Evolutionary conservation across 2,329 filamentous ascomycete species (phyloP).

Genomic region (Malbranchea cinnamomea): DNA sequence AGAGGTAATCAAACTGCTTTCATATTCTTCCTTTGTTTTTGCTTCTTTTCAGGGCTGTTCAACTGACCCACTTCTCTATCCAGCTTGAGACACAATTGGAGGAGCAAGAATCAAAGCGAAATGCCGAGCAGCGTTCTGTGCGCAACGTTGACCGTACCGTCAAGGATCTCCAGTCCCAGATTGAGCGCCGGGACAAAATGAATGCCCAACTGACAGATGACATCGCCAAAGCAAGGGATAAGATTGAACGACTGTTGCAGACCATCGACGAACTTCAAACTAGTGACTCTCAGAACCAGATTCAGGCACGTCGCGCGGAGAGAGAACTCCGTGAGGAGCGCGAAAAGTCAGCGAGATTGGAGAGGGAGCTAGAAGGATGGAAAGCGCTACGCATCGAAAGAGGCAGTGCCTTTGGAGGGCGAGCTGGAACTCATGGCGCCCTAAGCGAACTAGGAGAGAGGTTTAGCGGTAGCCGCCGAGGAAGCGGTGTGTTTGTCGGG

Average conservation of each 20-base stretch:
- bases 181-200: constrained; percentile 85
- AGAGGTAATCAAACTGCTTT: constrained; percentile 47
- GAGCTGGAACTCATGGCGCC: constrained; percentile 16
- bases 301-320: constrained; percentile 72
- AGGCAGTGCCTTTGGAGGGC: constrained; percentile 18
- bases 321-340: constrained; percentile 78
- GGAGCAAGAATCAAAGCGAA: constrained; percentile 62
- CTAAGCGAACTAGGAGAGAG: constrained; percentile 21
- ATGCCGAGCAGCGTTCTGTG: constrained; percentile 68
- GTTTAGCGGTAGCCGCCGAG: constrained; percentile 23
- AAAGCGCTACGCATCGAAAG: constrained; percentile 56
- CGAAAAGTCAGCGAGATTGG: constrained; percentile 66
- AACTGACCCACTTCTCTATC: constrained; percentile 1
- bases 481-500: constrained; percentile 24
- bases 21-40: constrained; percentile 8
- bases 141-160: constrained; percentile 89
- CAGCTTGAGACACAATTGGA: constrained; percentile 83
- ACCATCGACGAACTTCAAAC: constrained; percentile 91
- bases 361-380: constrained; percentile 74
- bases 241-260: constrained; percentile 72
- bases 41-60: neutral
- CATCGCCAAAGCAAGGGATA: constrained; percentile 71
- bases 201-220: constrained; percentile 71
- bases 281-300: constrained; percentile 65
- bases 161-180: constrained; percentile 80